Conservation (phyloP, 495 filamentous ascomycete species). For the Penicillium roqueforti region DNA sequence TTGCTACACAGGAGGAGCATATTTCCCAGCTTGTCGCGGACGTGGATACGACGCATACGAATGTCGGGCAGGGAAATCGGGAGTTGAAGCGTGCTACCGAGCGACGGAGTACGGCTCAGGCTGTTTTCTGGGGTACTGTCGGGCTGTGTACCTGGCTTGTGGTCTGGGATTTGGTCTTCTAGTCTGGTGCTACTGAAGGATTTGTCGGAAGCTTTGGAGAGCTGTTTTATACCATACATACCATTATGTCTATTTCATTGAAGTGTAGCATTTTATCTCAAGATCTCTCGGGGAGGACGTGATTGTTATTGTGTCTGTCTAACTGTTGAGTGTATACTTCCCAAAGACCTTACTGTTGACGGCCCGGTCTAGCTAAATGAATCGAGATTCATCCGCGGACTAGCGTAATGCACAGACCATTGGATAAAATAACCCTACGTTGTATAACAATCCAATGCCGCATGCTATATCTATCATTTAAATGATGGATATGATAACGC, state of each 20-base stretch:
- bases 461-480: background rate
- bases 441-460: background rate
- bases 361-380: no score
- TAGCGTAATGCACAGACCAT: background rate
- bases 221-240: background rate
- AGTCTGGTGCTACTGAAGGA: conserved; percentile 7
- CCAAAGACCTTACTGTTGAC: background rate
- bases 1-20: conserved; percentile 77
- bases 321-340: background rate
- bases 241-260: background rate
- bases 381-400: background rate
- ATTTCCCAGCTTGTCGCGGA: conserved; percentile 88
- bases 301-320: no score
- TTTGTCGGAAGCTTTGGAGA: background rate
- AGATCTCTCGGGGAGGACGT: background rate
- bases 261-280: background rate
- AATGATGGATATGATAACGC: background rate
- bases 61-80: conserved; percentile 84
- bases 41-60: conserved; percentile 71
- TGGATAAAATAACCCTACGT: background rate
- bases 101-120: conserved; percentile 75
- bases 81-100: conserved; percentile 83
- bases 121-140: conserved; percentile 83
- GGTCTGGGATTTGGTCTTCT: conserved; percentile 92
- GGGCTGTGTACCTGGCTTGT: conserved; percentile 77